Base-by-base conservation (phyloP, 2,329 filamentous ascomycete genomes). In the Hortaea sp. region DNA sequence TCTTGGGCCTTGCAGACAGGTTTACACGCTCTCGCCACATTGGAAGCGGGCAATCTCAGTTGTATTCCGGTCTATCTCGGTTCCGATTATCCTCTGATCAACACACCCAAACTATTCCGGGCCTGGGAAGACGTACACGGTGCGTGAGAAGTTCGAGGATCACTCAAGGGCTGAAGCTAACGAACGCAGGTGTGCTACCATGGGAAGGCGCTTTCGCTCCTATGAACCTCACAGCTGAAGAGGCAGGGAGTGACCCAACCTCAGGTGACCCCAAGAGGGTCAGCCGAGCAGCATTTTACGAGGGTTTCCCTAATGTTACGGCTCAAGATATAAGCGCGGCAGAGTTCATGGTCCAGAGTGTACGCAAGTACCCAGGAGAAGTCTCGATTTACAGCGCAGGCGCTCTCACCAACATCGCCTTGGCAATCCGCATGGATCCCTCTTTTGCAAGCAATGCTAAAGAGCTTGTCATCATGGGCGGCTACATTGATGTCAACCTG, bases 11-110 rank as follows among this genome's bases (percentile, higher is more conserved):
- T 64, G 6, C 70, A 74, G 51, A 60, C 56, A 7, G 69, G 68
- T 27, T 57, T 70, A 1, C 72, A 75, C 46, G 72, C 65, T 2
- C 60, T 75, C 1, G 69, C 70, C 2, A 69, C 66, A 2, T 62
- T 76, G 0, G 70, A 74, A 54, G 55, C 68, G 9, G 71, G 71
- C 10, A 68, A 68, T 43, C 54, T 75, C 1, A 63, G 59, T 40
- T 75, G 72, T 50, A 71, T 75, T 34, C 72, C 72, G 0, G 71
- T 75, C 2, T 65, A 70, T 49, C 63, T 68, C 29, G 72, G 72
- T 7, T 55, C 69, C 43, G 61, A 72, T 50, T 73, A 69, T 49
- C 73, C 72, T 1, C 58, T 75, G 7, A 57, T 74, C 37, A 71
- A 72, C 50, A 74, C 69, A 0, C 66, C 67, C 0, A 57, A 65